These are phyloP conservation scores for Kingdonia uniflora DNA, from an alignment of 164 flowering plant genomes.

Conservation along the genomic window DNA sequence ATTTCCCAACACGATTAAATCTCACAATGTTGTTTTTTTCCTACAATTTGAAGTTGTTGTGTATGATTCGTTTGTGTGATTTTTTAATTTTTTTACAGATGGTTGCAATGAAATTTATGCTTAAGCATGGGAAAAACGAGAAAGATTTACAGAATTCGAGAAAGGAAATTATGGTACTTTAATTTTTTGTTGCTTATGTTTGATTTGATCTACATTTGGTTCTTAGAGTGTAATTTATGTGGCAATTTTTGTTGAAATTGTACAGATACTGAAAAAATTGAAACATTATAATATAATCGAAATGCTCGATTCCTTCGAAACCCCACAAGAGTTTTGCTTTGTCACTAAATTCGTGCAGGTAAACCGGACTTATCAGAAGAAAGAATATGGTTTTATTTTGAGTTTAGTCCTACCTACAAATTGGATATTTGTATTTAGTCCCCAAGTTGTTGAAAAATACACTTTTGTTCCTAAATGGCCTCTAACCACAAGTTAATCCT, in stretches of 20 bases:
- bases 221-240: too few species aligned
- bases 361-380: constrained; percentile 6
- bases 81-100: constrained; percentile 54
- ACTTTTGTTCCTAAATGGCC: too few species aligned
- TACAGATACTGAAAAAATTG: constrained; percentile 75
- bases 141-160: constrained; percentile 81
- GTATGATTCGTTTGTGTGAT: not conserved
- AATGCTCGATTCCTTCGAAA: constrained; percentile 97
- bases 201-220: too few species aligned
- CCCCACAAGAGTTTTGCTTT: constrained; percentile 90
- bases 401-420: too few species aligned
- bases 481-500: too few species aligned
- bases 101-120: constrained; percentile 94
- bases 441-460: too few species aligned
- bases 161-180: constrained; percentile 79
- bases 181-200: too few species aligned
- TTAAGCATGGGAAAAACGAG: constrained; percentile 92
- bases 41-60: too few species aligned
- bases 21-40: too few species aligned
- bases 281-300: constrained; percentile 91
- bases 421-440: too few species aligned
- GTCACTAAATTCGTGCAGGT: constrained; percentile 98
- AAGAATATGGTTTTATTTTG: too few species aligned
- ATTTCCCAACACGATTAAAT: constrained; percentile 32
- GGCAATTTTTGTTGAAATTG: too few species aligned